Base-by-base conservation (phyloP, 768 basidiomycete genomes). In the Dentipellis sp. region DNA sequence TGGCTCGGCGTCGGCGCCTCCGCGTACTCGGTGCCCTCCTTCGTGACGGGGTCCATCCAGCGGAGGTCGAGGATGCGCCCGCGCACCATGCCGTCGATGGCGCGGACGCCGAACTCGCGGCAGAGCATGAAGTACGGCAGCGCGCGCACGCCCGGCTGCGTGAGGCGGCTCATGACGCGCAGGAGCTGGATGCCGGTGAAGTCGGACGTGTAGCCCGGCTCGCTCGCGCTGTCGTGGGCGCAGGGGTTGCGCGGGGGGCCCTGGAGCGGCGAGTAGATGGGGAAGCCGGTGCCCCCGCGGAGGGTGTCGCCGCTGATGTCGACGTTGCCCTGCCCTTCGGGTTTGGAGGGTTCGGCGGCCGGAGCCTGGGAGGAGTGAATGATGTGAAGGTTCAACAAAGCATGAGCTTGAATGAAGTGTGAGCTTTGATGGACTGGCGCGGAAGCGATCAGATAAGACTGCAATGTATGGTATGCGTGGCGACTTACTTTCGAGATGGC, bases 1-100 rank as follows among this genome's bases (percentile, higher is more conserved):
- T 54, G 39, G 60, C 57, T 58, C 36, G 59, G 56, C 40, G 56
- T 62, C 40, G 29, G 59, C 42, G 57, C 54, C 53, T 58, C 63
- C 35, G 29, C 48, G 11, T 67, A 70, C 52, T 73, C 75, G 22
- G 64, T 69, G 53, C 68, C 71, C 65, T 86, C 85, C 61, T 71
- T 75, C 50, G 82, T 80, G 22, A 88, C 75, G 1, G 82, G 73
- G 59, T 88, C 85, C 51, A 84, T 87, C 88, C 88, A 90, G 52
- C 87, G 75, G 60, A 90, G 66, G 65, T 89, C 86, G 54, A 90
- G 68, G 51, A 92, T 81, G 53, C 83, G 77, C 1, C 83, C 87
- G 58, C 83, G 82, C 49, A 93, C 80, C 88, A 92, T 87, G 23
- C 86, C 89, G 65, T 92, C 91, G 8, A 92, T 87, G 4, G 87